These are phyloP conservation scores for Sodiomyces alkalinus DNA, from an alignment of 2,329 filamentous ascomycete species.

Conservation along the genomic window DNA sequence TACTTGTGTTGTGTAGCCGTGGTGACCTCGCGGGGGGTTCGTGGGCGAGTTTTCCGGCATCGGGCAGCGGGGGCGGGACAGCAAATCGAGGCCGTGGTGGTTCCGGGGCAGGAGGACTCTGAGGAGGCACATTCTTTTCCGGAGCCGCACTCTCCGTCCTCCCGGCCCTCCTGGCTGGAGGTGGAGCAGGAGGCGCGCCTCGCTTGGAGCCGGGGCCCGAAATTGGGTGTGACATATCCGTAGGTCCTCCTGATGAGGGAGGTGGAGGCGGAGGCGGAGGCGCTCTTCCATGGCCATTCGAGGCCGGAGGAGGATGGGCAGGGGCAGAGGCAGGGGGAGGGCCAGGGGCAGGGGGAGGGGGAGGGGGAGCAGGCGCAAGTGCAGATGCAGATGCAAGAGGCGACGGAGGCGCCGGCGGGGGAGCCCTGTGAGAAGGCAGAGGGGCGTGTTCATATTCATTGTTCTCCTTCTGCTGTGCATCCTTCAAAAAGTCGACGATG, in stretches of 20 bases:
- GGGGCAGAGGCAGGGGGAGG: slow-evolving; percentile 8
- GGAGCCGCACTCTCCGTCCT: neutral
- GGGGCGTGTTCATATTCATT: slow-evolving; percentile 9
- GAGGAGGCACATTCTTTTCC: slow-evolving; percentile 31
- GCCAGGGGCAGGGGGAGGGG: slow-evolving; percentile 13
- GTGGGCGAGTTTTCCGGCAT: slow-evolving; percentile 76
- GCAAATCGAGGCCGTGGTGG: slow-evolving; percentile 32
- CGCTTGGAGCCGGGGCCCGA: slow-evolving; percentile 29
- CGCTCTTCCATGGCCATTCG: slow-evolving; percentile 20
- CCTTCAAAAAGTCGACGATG: slow-evolving; percentile 47
- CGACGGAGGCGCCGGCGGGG: slow-evolving; percentile 8
- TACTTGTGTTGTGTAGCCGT: slow-evolving; percentile 15
- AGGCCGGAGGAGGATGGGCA: slow-evolving; percentile 12
- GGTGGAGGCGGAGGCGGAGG: slow-evolving; percentile 20
- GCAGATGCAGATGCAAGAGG: slow-evolving; percentile 3
- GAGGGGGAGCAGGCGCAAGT: slow-evolving; percentile 7
- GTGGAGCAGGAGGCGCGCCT: slow-evolving; percentile 36
- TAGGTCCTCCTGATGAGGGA: slow-evolving; percentile 10
- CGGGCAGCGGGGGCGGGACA: slow-evolving; percentile 65
- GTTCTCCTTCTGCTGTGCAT: slow-evolving; percentile 33
- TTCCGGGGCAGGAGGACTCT: slow-evolving; percentile 49
- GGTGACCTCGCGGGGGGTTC: slow-evolving; percentile 28
- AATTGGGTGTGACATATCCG: slow-evolving; percentile 12
- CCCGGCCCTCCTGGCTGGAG: slow-evolving; percentile 43
- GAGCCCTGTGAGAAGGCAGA: slow-evolving; percentile 5